Percentiles rank a stretch among this genome's conserved stretches.
Evolutionary conservation across 2,329 filamentous ascomycete genomes (phyloP).

Genomic region (Fusarium pilosicola): DNA sequence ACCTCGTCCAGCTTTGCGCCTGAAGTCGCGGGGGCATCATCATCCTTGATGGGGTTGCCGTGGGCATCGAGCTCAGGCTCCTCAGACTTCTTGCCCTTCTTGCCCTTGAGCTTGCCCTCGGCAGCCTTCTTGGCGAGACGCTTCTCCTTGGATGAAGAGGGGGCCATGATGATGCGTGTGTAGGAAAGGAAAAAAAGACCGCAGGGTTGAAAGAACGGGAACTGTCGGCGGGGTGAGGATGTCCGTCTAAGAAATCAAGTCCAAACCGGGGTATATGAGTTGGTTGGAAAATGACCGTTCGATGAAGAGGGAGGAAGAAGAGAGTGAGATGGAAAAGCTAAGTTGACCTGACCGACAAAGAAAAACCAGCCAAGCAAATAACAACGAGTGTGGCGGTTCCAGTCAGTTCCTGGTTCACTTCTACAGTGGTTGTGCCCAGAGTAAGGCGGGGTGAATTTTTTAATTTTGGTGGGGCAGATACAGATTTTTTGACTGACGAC

Average conservation of each 20-base stretch:
- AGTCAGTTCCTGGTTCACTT: conserved; percentile 38
- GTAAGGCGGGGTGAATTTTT: conserved; percentile 56
- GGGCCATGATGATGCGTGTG: conserved; percentile 57
- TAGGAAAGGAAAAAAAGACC: conserved; percentile 26
- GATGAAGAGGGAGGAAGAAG: conserved; percentile 29
- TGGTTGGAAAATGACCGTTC: conserved; percentile 39
- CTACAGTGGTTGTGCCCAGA: conserved; percentile 33
- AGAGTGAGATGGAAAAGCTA: conserved; percentile 25
- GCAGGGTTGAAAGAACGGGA: conserved; percentile 43
- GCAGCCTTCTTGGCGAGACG: conserved; percentile 76
- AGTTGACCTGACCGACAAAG: conserved; percentile 35
- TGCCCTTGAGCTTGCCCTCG: conserved; percentile 73
- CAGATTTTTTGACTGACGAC: conserved; percentile 49
- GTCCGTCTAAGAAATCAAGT: conserved; percentile 34
- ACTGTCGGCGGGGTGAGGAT: conserved; percentile 36
- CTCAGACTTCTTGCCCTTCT: conserved; percentile 78
- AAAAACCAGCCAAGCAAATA: conserved; percentile 42
- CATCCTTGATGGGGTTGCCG: conserved; percentile 63
- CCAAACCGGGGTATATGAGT: conserved; percentile 40
- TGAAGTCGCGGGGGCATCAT: conserved; percentile 74
- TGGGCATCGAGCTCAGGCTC: conserved; percentile 73
- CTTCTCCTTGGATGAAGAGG: conserved; percentile 77
- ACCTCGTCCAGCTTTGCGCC: conserved; percentile 81
- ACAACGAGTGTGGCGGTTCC: conserved; percentile 45
- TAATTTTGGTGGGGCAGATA: conserved; percentile 51